These are phyloP conservation scores for Agarophyton chilense DNA, from an alignment of 23 red algal species.

Conservation along the genomic window DNA sequence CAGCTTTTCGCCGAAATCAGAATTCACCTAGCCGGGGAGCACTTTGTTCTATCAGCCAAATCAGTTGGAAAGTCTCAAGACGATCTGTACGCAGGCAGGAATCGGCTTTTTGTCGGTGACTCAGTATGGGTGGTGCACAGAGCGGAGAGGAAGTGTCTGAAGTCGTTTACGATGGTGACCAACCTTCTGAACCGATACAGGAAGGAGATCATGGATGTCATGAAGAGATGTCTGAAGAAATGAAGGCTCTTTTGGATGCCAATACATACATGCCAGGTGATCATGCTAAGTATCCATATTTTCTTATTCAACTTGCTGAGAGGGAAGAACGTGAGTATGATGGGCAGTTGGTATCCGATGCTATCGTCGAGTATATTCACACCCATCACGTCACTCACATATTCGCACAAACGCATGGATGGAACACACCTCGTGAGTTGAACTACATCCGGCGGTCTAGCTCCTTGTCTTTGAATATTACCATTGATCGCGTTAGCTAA, in stretches of 20 bases:
- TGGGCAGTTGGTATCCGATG: conserved; percentile 48
- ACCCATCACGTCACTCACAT: conserved; percentile 51
- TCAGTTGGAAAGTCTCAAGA: too few species aligned
- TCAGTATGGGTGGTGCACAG: neutral
- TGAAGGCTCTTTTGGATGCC: conserved; percentile 39
- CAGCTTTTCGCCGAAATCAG: too few species aligned
- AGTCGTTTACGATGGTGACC: conserved; percentile 15
- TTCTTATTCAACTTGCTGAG: conserved; percentile 60
- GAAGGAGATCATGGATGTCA: neutral
- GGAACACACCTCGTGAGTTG: conserved; percentile 65
- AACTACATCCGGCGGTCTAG: neutral
- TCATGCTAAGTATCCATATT: conserved; percentile 54
- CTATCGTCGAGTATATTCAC: conserved; percentile 23
- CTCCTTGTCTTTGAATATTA: neutral
- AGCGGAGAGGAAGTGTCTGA: neutral
- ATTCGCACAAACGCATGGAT: conserved; percentile 67
- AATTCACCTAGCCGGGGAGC: too few species aligned
- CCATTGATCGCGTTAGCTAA: neutral
- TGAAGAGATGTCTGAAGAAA: conserved; percentile 4
- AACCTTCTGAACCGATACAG: neutral
- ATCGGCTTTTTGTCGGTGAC: too few species aligned
- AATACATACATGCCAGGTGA: conserved; percentile 49
- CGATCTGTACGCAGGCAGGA: too few species aligned
- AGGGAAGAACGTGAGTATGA: conserved; percentile 41
- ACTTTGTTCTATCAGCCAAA: too few species aligned